Percentiles rank a stretch among this genome's conserved stretches.
These are phyloP conservation scores for Sporothrix sp. DNA, from an alignment of 2,329 filamentous ascomycete species.

Conservation along the genomic window DNA sequence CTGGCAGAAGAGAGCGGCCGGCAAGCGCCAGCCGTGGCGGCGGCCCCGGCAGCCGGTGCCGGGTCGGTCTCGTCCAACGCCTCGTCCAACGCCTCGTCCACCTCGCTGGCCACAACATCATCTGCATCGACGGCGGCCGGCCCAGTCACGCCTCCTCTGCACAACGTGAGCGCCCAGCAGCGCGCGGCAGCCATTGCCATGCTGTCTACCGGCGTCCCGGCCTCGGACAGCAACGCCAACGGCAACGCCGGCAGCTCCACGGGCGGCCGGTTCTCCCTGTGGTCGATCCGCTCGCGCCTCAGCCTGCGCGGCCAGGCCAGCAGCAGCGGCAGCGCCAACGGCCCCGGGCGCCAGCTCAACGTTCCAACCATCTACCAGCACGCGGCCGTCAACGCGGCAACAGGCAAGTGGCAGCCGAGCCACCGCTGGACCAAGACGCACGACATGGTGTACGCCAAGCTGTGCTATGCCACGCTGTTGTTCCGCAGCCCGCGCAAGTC, in stretches of 20 bases:
- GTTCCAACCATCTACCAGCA: constrained; percentile 36
- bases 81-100: background rate
- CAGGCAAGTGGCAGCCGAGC: constrained; percentile 47
- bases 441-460: constrained; percentile 49
- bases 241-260: too few relatives aligned
- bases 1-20: constrained; percentile 3
- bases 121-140: constrained; percentile 4
- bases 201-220: background rate
- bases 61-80: background rate
- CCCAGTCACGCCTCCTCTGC: constrained; percentile 1
- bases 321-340: background rate
- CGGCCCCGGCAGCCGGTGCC: background rate
- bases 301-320: background rate
- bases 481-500: constrained; percentile 48
- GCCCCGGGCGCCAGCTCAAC: constrained; percentile 25
- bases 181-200: constrained; percentile 7
- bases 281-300: constrained; percentile 6
- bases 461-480: constrained; percentile 49
- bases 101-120: background rate
- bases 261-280: constrained; percentile 8
- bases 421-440: constrained; percentile 46
- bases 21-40: background rate
- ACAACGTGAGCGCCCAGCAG: constrained; percentile 8
- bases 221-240: background rate
- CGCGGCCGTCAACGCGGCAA: constrained; percentile 35